Evolutionary conservation across 352 stramenopile species (phyloP), one percentile per base, ranked within the genome.

Genomic region (Aphanomyces euteiches): DNA sequence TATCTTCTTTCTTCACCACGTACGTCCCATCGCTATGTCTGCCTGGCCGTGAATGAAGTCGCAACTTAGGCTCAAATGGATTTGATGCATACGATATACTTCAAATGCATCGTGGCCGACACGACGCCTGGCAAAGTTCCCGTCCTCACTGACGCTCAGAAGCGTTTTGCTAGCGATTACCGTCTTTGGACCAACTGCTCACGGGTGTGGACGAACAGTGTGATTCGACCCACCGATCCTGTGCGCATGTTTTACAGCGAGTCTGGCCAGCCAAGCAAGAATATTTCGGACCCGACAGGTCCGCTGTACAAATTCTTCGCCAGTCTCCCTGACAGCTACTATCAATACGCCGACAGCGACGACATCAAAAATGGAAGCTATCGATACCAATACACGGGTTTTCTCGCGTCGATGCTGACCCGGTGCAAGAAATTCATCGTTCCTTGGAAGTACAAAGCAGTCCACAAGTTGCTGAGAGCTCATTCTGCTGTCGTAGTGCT

Each of bases 1-100:
- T n/a, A 82, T 91, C 56, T 93, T 88, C 75, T 91, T 82, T 76
- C 81, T 74, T 57, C 82, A 89, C 57, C 85, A 91, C 21, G 60
- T 67, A 67, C 37, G 28, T 3, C 17, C 8, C 12, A 28, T 28
- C 28, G 28, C 28, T 28, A 28, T 28, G 0, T n/a, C n/a, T n/a
- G n/a, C n/a, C n/a, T n/a, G n/a, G n/a, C 28, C 28, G 28, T 28
- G 28, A 28, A 28, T 28, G 28, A 28, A 50, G 3, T 19, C 54
- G 37, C n/a, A 34, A n/a, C n/a, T 36, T 56, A 67, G 60, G 37
- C 28, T 17, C 45, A 39, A 13, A 19, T 67, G 1, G 60, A 67
- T 56, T 37, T 41, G 21, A 58, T 67, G 60, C 60, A 67, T 57
- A 36, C 7, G 19, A 58, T 67, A 28, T 67, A 56, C 39, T 67